Evolutionary conservation across 2,329 filamentous ascomycete species (phyloP), one percentile per base, ranked within the genome.

Genomic region (Phaeosphaeria sp.): DNA sequence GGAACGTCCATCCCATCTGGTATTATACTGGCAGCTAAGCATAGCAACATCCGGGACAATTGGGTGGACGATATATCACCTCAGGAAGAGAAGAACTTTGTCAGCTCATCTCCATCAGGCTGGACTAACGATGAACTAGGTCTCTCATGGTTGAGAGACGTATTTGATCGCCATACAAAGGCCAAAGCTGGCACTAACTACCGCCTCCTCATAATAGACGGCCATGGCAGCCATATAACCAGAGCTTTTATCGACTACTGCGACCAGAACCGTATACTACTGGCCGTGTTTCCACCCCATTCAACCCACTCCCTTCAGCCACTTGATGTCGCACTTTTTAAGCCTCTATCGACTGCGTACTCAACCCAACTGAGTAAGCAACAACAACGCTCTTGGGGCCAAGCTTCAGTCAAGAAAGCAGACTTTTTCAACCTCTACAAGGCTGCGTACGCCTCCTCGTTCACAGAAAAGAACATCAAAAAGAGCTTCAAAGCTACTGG

Each of bases 391-490:
- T 21, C 30, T 6, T 30, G 60, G 40, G 54, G 51, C 3, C 52
- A 62, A 13, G 21, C 21, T 18, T 11, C 22, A 18, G 48, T 62
- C 17, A 56, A 30, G 20, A 64, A 60, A 27, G 15, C 51, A 18
- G 47, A 62, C 47, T 60, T 62, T 49, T 62, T 55, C 27, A 6
- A 22, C 9, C 45, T 64, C 30, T 60, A 62, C 33, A 56, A 43
- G 51, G 49, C 49, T n/a, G 53, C 56, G 18, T 64, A 27, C 49
- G 20, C 9, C n/a, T 50, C 3, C 17, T 45, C 48, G n/a, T 55
- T 59, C 27, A 59, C 2, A 33, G 30, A 49, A 36, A 30, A 13
- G 43, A n/a, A 52, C 13, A 55, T 61, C 22, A 17, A 44, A 8
- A 48, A 33, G 39, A 42, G 47, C 11, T 59, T 60, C 49, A 47